These are phyloP conservation scores for Sporothrix phasma DNA, from an alignment of 2,329 filamentous ascomycete species.

Conservation along the genomic window DNA sequence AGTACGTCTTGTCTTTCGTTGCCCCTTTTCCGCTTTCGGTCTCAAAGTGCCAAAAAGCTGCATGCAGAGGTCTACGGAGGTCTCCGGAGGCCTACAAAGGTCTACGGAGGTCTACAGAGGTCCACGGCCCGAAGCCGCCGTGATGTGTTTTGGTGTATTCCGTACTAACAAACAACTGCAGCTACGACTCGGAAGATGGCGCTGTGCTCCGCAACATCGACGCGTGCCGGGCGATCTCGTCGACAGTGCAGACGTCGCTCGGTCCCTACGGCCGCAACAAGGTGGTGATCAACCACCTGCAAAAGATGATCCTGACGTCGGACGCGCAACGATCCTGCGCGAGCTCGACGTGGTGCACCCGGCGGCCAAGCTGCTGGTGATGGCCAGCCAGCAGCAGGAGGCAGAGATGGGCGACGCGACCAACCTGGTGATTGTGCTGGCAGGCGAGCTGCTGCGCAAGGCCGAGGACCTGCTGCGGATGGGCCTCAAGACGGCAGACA, in stretches of 20 bases:
- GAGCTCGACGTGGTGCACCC: slow-evolving; percentile 98
- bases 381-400: slow-evolving; percentile 98
- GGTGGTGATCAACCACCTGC: slow-evolving; percentile 98
- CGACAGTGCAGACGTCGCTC: slow-evolving; percentile 92
- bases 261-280: slow-evolving; percentile 98
- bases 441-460: slow-evolving; percentile 91
- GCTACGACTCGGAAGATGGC: slow-evolving; percentile 98
- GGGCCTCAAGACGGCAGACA: slow-evolving; percentile 97
- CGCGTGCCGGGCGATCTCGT: slow-evolving; percentile 89
- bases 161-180: slow-evolving; percentile 35
- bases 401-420: slow-evolving; percentile 98
- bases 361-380: slow-evolving; percentile 92
- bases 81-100: background rate
- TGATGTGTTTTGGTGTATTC: too few relatives aligned
- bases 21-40: slow-evolving; percentile 22
- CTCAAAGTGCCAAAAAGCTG: background rate
- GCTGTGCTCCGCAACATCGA: slow-evolving; percentile 98
- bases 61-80: too few relatives aligned
- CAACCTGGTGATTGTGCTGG: slow-evolving; percentile 91
- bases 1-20: slow-evolving; percentile 44
- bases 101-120: background rate
- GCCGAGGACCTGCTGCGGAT: slow-evolving; percentile 93
- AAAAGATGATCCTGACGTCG: slow-evolving; percentile 98
- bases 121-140: too few relatives aligned
- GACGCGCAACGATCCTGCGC: slow-evolving; percentile 91